These are phyloP conservation scores for Diatrype stigma DNA, from an alignment of 2,329 filamentous ascomycete genomes.

Conservation along the genomic window DNA sequence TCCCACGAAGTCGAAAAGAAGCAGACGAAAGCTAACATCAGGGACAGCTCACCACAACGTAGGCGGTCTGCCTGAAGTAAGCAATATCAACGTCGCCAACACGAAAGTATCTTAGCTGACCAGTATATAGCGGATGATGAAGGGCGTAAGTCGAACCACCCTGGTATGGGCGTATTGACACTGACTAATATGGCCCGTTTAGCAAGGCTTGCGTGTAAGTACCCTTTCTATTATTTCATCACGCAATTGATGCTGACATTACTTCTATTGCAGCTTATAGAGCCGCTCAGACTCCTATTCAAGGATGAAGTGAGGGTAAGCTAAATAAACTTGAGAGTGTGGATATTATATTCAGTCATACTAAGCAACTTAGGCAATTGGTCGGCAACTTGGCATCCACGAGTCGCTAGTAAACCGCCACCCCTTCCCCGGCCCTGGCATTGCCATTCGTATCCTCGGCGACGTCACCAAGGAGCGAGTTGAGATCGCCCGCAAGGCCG, in stretches of 20 bases:
- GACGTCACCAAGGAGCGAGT: constrained; percentile 79
- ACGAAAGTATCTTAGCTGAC: neutral
- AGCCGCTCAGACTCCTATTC: constrained; percentile 33
- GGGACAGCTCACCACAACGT: constrained; percentile 39
- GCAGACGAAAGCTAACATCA: constrained; percentile 6
- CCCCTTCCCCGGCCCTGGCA: constrained; percentile 66
- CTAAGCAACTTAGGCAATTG: constrained; percentile 34
- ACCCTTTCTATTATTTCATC: constrained; percentile 2
- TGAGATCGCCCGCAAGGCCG: constrained; percentile 72
- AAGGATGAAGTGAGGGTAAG: constrained; percentile 72
- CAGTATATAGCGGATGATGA: constrained; percentile 26
- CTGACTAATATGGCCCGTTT: neutral
- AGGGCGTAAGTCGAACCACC: constrained; percentile 27
- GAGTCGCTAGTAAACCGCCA: constrained; percentile 75
- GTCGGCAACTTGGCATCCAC: constrained; percentile 65
- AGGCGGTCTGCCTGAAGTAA: constrained; percentile 35
- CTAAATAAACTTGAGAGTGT: neutral
- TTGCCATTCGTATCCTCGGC: constrained; percentile 77
- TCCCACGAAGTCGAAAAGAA: neutral
- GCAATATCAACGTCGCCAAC: neutral
- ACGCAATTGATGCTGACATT: neutral
- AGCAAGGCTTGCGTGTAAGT: constrained; percentile 1
- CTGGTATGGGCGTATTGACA: constrained; percentile 32
- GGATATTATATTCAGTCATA: neutral
- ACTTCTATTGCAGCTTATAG: constrained; percentile 4